These are phyloP conservation scores for Phenoliferia sp. DNA, from an alignment of 1,284 basidiomycete genomes.

Conservation along the genomic window DNA sequence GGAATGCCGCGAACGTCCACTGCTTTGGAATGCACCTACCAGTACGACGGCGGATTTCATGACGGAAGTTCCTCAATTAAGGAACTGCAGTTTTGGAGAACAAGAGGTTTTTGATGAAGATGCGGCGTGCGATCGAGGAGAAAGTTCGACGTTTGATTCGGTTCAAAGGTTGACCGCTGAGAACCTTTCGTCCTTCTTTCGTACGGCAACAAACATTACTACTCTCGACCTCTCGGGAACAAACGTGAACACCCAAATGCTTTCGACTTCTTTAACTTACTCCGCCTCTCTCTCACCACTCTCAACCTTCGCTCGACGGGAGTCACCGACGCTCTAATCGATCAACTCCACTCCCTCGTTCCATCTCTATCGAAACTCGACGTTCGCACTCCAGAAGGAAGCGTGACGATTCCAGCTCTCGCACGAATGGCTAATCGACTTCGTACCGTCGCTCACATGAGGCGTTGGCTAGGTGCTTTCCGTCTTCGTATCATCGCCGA, in stretches of 20 bases:
- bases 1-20: not conserved
- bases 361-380: constrained; percentile 13
- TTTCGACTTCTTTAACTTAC: not conserved
- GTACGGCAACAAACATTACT: constrained; percentile 1
- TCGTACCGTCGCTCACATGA: not conserved
- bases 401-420: not conserved
- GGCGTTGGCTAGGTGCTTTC: not conserved
- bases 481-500: not conserved
- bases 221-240: constrained; percentile 13
- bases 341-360: constrained; percentile 2
- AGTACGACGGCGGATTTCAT: constrained; percentile 1
- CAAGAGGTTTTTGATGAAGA: no score
- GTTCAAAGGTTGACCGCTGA: not conserved
- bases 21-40: constrained; percentile 9
- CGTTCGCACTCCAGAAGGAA: not conserved
- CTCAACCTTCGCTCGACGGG: not conserved
- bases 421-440: constrained; percentile 7
- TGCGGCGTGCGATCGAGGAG: not conserved
- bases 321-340: constrained; percentile 4
- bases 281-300: not conserved
- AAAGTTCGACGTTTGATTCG: not conserved
- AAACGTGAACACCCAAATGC: not conserved
- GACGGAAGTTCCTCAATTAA: not conserved
- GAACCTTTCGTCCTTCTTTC: constrained; percentile 10
- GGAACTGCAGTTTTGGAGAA: not conserved